These are phyloP conservation scores for Rhodotorula sp. DNA, from an alignment of 1,284 basidiomycete species.

Conservation along the genomic window DNA sequence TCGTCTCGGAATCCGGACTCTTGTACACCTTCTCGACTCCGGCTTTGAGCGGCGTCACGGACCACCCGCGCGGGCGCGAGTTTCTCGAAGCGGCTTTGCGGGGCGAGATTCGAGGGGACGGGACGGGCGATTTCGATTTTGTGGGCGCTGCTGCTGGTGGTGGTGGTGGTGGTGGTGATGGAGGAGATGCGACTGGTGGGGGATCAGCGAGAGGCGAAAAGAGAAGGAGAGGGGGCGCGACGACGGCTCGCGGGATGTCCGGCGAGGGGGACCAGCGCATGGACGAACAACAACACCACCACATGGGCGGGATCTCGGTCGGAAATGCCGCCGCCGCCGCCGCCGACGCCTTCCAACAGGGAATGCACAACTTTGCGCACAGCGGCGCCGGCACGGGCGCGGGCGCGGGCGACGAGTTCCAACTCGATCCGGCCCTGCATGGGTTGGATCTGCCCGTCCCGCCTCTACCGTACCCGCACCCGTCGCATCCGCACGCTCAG, in stretches of 20 bases:
- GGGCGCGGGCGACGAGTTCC: background rate
- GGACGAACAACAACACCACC: too few species aligned
- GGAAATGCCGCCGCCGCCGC: too few species aligned
- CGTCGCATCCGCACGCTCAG: background rate
- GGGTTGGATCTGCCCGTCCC: background rate
- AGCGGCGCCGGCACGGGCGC: too few species aligned
- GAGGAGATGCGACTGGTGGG: background rate
- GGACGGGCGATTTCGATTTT: background rate
- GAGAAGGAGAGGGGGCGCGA: too few species aligned
- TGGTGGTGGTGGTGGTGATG: background rate
- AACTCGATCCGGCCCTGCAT: background rate
- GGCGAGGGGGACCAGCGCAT: too few species aligned
- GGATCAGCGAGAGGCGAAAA: too few species aligned
- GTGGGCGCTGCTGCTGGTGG: background rate
- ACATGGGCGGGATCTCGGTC: too few species aligned
- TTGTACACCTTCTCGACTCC: conserved; percentile 54
- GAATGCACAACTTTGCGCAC: background rate
- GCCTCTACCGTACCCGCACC: background rate
- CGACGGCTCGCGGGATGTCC: too few species aligned
- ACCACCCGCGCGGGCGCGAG: conserved; percentile 22
- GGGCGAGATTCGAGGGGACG: conserved; percentile 22
- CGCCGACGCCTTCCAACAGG: too few species aligned
- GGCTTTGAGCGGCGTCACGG: conserved; percentile 26
- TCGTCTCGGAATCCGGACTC: conserved; percentile 95
- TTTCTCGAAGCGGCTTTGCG: conserved; percentile 25